Conservation (phyloP, 805 yeast genomes). For the Wickerhamiella parazyma region DNA sequence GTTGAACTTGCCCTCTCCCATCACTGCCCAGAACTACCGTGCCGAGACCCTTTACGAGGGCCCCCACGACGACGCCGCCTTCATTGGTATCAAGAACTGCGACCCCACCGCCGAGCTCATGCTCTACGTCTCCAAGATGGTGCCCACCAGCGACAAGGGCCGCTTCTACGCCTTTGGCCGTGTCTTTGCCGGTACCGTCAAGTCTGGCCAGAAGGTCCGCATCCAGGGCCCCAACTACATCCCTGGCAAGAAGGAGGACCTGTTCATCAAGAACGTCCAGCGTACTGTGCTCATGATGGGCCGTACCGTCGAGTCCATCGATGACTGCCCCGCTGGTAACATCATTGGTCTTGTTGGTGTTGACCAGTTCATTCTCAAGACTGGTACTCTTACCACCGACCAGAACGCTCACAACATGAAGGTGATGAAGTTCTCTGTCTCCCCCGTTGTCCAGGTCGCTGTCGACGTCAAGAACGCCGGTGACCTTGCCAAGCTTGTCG, state of each 20-base stretch:
- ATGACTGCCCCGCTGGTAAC: conserved; percentile 99
- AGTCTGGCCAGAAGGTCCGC: conserved; percentile 97
- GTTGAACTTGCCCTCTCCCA: conserved; percentile 98
- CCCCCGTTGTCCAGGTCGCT: conserved; percentile 99
- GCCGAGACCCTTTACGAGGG: conserved; percentile 99
- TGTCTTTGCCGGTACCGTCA: conserved; percentile 99
- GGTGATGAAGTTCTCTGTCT: conserved; percentile 99
- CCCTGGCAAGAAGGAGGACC: conserved; percentile 96
- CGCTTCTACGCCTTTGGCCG: conserved; percentile 99
- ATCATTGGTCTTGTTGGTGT: conserved; percentile 99
- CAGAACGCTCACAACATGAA: conserved; percentile 98
- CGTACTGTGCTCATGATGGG: conserved; percentile 99
- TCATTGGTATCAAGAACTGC: conserved; percentile 92
- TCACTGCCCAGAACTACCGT: conserved; percentile 98
- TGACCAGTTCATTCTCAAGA: conserved; percentile 98
- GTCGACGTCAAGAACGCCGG: conserved; percentile 99
- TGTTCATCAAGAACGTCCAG: conserved; percentile 93
- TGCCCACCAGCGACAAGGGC: conserved; percentile 99
- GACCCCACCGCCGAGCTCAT: conserved; percentile 96
- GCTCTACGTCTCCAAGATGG: conserved; percentile 99
- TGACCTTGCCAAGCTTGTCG: conserved; percentile 98
- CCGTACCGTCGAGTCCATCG: conserved; percentile 93
- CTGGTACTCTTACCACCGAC: conserved; percentile 96
- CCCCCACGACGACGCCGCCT: conserved; percentile 77
- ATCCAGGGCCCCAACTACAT: conserved; percentile 99